Evolutionary conservation across 768 basidiomycete genomes (phyloP).

Genomic region (Termitomyces sp.): DNA sequence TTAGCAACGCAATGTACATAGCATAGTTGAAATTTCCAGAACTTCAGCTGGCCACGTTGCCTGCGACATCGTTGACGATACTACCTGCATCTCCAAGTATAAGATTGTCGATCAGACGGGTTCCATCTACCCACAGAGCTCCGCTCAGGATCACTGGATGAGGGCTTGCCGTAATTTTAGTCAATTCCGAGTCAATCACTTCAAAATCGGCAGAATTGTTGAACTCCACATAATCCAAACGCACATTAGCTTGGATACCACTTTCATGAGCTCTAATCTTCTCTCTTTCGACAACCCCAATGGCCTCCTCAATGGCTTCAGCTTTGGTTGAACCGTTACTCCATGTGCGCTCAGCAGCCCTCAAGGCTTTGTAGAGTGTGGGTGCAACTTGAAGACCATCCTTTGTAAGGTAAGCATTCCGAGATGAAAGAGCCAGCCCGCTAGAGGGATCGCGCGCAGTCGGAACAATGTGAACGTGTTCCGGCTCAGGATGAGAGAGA

Average conservation of each 20-base stretch:
- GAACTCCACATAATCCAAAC: constrained; percentile 83
- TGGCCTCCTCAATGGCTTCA: constrained; percentile 41
- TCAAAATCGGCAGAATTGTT: constrained; percentile 80
- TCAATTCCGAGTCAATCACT: constrained; percentile 33
- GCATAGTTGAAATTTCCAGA: background rate
- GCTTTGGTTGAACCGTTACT: constrained; percentile 40
- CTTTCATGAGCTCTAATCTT: constrained; percentile 23
- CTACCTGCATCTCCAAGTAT: constrained; percentile 52
- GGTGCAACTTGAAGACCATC: constrained; percentile 64
- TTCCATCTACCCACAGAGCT: constrained; percentile 80
- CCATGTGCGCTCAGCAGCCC: constrained; percentile 54
- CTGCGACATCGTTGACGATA: constrained; percentile 24
- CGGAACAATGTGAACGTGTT: constrained; percentile 80
- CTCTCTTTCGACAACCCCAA: constrained; percentile 30
- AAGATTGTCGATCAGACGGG: constrained; percentile 91
- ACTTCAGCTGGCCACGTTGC: background rate
- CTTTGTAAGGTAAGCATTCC: constrained; percentile 76
- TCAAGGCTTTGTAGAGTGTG: constrained; percentile 65
- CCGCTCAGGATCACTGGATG: constrained; percentile 71
- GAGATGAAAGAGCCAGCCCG: constrained; percentile 82
- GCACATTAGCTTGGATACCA: constrained; percentile 44
- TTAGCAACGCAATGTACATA: background rate
- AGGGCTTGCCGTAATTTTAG: constrained; percentile 20
- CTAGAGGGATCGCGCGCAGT: constrained; percentile 66
- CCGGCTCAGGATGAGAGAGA: constrained; percentile 66